These are phyloP conservation scores for Xylaria sp. DNA, from an alignment of 2,329 filamentous ascomycete genomes.

Conservation along the genomic window DNA sequence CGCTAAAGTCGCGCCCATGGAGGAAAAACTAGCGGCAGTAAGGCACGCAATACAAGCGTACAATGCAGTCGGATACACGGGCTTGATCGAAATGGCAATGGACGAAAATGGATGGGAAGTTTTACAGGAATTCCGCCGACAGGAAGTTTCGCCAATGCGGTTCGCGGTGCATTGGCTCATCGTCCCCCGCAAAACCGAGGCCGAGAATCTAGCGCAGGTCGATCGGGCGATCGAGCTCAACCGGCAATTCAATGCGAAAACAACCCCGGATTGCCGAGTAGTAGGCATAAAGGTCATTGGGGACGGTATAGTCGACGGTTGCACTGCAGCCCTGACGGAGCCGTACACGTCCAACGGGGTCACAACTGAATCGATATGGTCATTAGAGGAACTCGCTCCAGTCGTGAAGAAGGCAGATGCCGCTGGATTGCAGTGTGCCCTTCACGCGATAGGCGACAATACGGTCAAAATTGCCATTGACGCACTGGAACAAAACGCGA, in stretches of 20 bases:
- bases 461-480: constrained; percentile 68
- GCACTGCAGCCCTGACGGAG: constrained; percentile 68
- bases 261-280: constrained; percentile 58
- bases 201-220: constrained; percentile 60
- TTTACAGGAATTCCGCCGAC: constrained; percentile 54
- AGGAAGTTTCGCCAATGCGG: constrained; percentile 55
- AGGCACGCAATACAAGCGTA: constrained; percentile 60
- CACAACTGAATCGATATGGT: constrained; percentile 65
- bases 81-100: constrained; percentile 68
- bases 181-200: constrained; percentile 56
- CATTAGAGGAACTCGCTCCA: constrained; percentile 59
- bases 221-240: constrained; percentile 61
- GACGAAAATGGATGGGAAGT: constrained; percentile 65
- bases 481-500: constrained; percentile 57
- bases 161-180: constrained; percentile 68
- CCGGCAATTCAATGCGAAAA: constrained; percentile 55
- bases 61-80: constrained; percentile 62
- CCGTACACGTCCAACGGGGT: constrained; percentile 64
- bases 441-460: constrained; percentile 73
- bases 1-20: constrained; percentile 58
- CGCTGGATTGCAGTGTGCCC: constrained; percentile 67
- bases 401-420: constrained; percentile 65
- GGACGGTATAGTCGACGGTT: constrained; percentile 73
- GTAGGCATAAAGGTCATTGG: constrained; percentile 73
- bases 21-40: constrained; percentile 60